Evolutionary conservation across 345 rosid species (phyloP), one percentile per base, ranked within the genome.

Genomic region (Nephelium lappaceum): DNA sequence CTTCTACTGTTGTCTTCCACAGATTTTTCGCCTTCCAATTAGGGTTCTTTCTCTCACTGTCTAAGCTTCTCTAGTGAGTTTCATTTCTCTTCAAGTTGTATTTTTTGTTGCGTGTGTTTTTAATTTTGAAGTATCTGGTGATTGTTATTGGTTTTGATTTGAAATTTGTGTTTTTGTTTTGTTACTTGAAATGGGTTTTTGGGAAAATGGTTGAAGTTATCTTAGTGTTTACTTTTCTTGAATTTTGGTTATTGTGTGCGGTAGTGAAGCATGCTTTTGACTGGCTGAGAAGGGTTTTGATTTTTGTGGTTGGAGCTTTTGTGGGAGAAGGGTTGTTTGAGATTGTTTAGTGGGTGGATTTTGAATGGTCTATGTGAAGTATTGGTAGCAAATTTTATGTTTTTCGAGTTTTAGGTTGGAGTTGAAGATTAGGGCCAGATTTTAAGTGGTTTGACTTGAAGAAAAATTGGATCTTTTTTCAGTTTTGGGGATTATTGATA

Each of bases 21-120:
- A 38, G 77, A 77, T 75, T 83, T 72, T 69, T 69, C 76, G 49
- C 67, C 82, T 72, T n/a, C 77, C 63, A 8, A 36, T 83, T 74
- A 64, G 83, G 86, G 83, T 76, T 82, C 69, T 31, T 25, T 21
- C 15, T 58, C 53, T 24, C 57, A 55, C 41, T 60, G 43, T 21
- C 27, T 49, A 5, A 74, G 51, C 55, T 53, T 38, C 55, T 27
- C 77, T 36, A 23, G 87, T 82, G 78, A 74, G 87, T 47, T 77
- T 42, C 51, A 69, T 66, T 82, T 69, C 72, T 19, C n/a, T 51
- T 43, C 63, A 10, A 6, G 0, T 68, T 36, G 18, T 12, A 16
- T 19, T 49, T 23, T 67, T 16, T 39, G 55, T 57, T 11, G 0
- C 18, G 4, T 49, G 2, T 65, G 18, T 74, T 11, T 63, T 45